Percentiles rank a stretch among this genome's conserved stretches.
Conservation (phyloP, 441 rosid species). For the Aleurites moluccanus region DNA sequence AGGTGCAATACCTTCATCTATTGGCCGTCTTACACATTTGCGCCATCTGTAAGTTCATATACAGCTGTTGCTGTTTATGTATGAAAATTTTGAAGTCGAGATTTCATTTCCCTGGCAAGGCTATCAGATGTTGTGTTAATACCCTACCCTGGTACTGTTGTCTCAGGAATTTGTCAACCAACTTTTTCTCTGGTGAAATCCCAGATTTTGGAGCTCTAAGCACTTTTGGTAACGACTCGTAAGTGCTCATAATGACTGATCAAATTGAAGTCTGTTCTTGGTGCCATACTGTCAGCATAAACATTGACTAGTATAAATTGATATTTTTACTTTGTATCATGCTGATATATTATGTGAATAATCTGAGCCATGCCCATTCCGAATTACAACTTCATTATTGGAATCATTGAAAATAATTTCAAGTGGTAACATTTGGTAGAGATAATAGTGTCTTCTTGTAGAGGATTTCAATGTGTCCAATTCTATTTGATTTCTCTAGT, state of each 20-base stretch:
- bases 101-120: background rate
- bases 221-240: constrained; percentile 74
- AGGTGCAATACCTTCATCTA: constrained; percentile 84
- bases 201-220: constrained; percentile 86
- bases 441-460: background rate
- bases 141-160: constrained; percentile 20
- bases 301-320: background rate
- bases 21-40: constrained; percentile 65
- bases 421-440: background rate
- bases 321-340: background rate
- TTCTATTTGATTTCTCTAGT: background rate
- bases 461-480: background rate
- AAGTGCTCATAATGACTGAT: constrained; percentile 32
- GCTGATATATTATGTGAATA: background rate
- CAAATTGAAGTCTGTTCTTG: background rate
- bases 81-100: background rate
- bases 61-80: constrained; percentile 7
- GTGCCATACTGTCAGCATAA: background rate
- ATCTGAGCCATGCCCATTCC: background rate
- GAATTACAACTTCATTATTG: background rate
- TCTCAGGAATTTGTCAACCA: constrained; percentile 79
- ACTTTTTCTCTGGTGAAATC: constrained; percentile 91
- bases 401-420: background rate
- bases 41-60: constrained; percentile 60
- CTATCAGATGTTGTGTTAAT: background rate